Evolutionary conservation across 1,284 basidiomycete genomes (phyloP).

Genomic region (Cryptococcus sp.): DNA sequence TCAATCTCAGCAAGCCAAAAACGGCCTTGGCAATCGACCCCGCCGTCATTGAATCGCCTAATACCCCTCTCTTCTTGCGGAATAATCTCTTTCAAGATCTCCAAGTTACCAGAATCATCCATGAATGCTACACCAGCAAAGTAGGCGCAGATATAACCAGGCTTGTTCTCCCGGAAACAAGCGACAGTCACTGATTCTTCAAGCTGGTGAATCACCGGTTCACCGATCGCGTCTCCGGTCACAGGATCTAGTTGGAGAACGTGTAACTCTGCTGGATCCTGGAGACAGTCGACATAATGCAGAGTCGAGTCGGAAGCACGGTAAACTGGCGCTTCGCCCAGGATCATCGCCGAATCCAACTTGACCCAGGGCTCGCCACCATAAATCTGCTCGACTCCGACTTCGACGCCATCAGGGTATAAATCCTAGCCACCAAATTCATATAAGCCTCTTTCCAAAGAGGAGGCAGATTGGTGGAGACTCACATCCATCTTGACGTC

Average conservation of each 20-base stretch:
- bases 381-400: constrained; percentile 13
- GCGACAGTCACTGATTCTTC: constrained; percentile 23
- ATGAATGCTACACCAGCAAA: constrained; percentile 21
- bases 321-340: constrained; percentile 22
- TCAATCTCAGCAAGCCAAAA: constrained; percentile 29
- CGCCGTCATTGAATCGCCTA: constrained; percentile 23
- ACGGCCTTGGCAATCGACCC: constrained; percentile 18
- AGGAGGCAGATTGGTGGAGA: background rate
- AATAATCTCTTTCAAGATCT: constrained; percentile 24
- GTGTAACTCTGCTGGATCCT: constrained; percentile 22
- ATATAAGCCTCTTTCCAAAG: too few species aligned
- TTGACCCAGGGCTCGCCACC: constrained; percentile 19
- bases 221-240: constrained; percentile 12
- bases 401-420: constrained; percentile 14
- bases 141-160: constrained; percentile 23
- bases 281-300: constrained; percentile 25
- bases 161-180: constrained; percentile 21
- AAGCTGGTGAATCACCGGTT: constrained; percentile 13
- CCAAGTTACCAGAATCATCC: constrained; percentile 17
- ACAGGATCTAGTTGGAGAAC: constrained; percentile 15
- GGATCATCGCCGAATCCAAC: constrained; percentile 15
- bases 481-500: constrained; percentile 19
- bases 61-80: constrained; percentile 18
- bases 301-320: constrained; percentile 17
- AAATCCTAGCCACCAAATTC: constrained; percentile 6